Base-by-base conservation (phyloP, 2,329 filamentous ascomycete species). In the Aspergillus tanneri region DNA sequence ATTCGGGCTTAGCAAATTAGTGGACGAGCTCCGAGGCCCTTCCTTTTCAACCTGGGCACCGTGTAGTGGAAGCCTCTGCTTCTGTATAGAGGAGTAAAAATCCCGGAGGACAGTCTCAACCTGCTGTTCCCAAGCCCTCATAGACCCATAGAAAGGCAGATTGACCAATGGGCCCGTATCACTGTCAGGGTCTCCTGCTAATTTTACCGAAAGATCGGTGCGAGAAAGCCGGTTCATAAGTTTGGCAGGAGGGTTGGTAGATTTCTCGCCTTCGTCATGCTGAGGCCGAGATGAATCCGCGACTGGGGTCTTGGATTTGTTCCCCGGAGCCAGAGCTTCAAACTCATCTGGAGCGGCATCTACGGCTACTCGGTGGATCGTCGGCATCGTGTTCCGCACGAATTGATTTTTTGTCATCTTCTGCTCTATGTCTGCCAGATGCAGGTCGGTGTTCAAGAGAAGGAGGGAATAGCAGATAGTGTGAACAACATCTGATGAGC, bases 391-490 rank as follows among this genome's bases (percentile, higher is more conserved):
- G 65, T 99, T 99, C 71, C 95, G 95, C 65, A 99, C 82, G 63
- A 97, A 99, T 63, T 97, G 92, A 54, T 80, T 86, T 47, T 88
- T 84, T 1, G 92, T 97, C 93, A 99, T 99, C 74, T 95, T 95
- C 60, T 88, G 84, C 53, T 95, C 90, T 59, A 97, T 96, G 64
- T 97, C 91, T 49, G 92, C 93, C 63, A 97, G 71, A 63, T 99
- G 92, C 47, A 99, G 77, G 73, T 99, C 93, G 25, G 93, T 99
- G 63, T 99, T 99, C 54, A 99, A 79, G 9, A 99, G 79, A 64
- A 99, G 85, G 55, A 99, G 84, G 1, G 93, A 96, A 70, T 97
- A 99, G 72, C 90, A 95, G 55, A 97, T 95, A 19, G 91, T 96
- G 68, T 99, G 92, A 14, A 99, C 91, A 39, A 97, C 87, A 73